Evolutionary conservation across 176 grass and related monocot species (phyloP).

Genomic region (Poa annua): DNA sequence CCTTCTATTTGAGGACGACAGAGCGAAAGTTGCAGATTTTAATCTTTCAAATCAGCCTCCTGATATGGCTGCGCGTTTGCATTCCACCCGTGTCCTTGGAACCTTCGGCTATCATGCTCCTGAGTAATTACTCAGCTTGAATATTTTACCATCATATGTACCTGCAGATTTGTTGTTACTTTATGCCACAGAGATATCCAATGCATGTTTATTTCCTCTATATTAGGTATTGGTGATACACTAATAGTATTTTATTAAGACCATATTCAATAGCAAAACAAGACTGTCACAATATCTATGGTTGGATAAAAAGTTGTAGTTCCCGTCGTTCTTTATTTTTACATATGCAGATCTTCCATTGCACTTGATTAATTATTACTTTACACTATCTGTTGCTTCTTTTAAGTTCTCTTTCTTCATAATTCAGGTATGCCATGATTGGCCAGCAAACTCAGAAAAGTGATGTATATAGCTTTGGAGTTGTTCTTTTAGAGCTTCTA

Average conservation of each 20-base stretch:
- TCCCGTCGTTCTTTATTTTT: background rate
- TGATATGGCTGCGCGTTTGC: slow-evolving; percentile 89
- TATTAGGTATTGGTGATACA: background rate
- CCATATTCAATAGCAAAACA: background rate
- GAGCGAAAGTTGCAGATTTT: slow-evolving; percentile 88
- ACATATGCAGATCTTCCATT: background rate
- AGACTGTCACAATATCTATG: background rate
- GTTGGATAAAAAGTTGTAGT: background rate
- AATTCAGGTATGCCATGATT: slow-evolving; percentile 87
- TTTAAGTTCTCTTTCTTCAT: background rate
- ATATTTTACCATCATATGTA: slow-evolving; percentile 9
- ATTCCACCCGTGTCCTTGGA: slow-evolving; percentile 89
- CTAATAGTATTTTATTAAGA: background rate
- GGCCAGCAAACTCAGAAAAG: slow-evolving; percentile 88
- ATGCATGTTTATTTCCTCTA: background rate
- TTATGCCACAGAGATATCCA: background rate
- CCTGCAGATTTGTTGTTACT: background rate
- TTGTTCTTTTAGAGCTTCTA: slow-evolving; percentile 91
- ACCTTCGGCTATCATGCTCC: slow-evolving; percentile 93
- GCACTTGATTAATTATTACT: background rate
- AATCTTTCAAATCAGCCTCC: slow-evolving; percentile 90
- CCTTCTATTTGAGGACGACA: slow-evolving; percentile 84
- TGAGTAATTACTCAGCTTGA: slow-evolving; percentile 66
- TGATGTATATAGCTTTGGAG: slow-evolving; percentile 92
- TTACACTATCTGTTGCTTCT: background rate